Evolutionary conservation across 1,139 yeast species (phyloP).

Genomic region (Suhomyces coccinellae): DNA sequence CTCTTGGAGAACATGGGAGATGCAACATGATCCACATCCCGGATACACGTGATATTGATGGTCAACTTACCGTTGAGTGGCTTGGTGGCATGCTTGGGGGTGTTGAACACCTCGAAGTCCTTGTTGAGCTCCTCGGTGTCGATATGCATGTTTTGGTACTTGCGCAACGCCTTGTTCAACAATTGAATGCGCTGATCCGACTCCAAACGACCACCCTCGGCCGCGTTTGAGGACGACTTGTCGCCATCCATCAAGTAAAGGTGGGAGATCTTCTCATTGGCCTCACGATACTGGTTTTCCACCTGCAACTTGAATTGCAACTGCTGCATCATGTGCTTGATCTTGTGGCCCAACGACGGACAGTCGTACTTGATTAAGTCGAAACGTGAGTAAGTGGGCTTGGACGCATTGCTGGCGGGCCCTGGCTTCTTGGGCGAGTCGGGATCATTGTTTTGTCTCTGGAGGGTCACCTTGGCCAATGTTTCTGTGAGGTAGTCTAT

Average conservation of each 20-base stretch:
- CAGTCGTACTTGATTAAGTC: constrained; percentile 91
- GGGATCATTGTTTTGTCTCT: constrained; percentile 16
- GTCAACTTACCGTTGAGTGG: constrained; percentile 80
- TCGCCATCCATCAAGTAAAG: constrained; percentile 91
- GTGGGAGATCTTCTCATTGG: constrained; percentile 84
- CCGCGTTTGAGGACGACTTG: constrained; percentile 78
- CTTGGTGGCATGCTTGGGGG: constrained; percentile 73
- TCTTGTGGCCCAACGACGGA: constrained; percentile 92
- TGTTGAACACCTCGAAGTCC: constrained; percentile 63
- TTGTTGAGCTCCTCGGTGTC: constrained; percentile 58
- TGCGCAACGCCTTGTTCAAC: constrained; percentile 77
- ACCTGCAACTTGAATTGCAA: constrained; percentile 90
- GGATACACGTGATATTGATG: constrained; percentile 68
- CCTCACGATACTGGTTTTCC: constrained; percentile 89
- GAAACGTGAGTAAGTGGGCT: constrained; percentile 59
- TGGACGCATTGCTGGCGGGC: constrained; percentile 14
- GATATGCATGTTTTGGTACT: constrained; percentile 88
- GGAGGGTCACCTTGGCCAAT: constrained; percentile 58
- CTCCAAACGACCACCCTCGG: constrained; percentile 83
- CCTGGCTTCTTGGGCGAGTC: constrained; percentile 11
- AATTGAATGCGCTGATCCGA: constrained; percentile 83
- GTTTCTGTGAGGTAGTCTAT: constrained; percentile 85
- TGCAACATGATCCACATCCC: constrained; percentile 91
- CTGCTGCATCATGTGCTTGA: constrained; percentile 93
- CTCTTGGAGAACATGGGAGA: constrained; percentile 74